Evolutionary conservation across 2,329 filamentous ascomycete species (phyloP), one percentile per base, ranked within the genome.

Genomic region (Pseudogymnoascus sp.): DNA sequence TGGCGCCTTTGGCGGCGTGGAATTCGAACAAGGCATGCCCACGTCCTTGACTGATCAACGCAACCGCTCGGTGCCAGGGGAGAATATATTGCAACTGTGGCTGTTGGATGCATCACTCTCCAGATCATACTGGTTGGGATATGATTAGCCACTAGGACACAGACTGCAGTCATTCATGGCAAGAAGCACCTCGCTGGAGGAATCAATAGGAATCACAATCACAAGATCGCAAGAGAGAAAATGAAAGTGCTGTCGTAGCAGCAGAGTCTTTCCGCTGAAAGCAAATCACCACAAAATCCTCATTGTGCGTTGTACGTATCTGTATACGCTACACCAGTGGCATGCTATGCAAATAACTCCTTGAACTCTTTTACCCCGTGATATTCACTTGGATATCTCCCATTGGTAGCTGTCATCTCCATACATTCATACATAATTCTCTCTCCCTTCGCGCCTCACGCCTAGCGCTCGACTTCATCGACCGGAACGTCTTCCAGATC

Each of bases 401-500:
- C 58, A 39, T 60, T 59, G n/a, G 10, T 38, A 26, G 12, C 21
- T 16, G 49, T 33, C 49, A 33, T 55, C 49, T 55, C 49, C 29
- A 55, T 55, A 55, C 49, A 55, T 55, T 55, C 49, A 33, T 55
- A 55, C 49, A 55, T 33, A 21, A 55, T 19, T 4, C 49, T 21
- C n/a, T 14, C n/a, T n/a, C 12, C 59, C 4, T 33, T 6, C 12
- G 29, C 12, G 10, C 7, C 21, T 29, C 43, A 23, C 59, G 12
- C 45, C 65, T 62, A 86, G 73, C 80, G 80, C 74, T 91, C 89
- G 72, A 94, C 78, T 76, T 93, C 90, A 71, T 91, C 87, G 65
- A 89, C 83, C 11, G 88, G 85, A 69, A 92, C 81, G 70, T 92
- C 89, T 39, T 86, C 84, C 66, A 90, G 80, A 71, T 92, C 89